A percentile compares a stretch with the other conserved stretches of the same genome.
phyloP scores from a whole-genome alignment of 2,329 filamentous ascomycete genomes.

The Nannizziopsis arthrosporioides region DNA sequence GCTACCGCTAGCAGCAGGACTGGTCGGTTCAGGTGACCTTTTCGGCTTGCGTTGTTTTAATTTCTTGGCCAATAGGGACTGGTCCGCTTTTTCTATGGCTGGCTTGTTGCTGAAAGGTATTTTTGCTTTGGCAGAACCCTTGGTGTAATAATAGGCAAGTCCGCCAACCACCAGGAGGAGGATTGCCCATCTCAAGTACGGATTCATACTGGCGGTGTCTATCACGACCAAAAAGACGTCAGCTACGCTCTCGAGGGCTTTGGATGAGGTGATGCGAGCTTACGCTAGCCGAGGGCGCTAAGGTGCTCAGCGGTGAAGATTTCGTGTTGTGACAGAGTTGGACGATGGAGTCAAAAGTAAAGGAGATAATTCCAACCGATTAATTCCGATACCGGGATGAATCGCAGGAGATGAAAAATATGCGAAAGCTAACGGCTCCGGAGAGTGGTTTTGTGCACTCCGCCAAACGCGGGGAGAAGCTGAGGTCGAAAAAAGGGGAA shows the following conservation, averaged over 20 bases:
- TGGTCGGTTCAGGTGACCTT: constrained; percentile 22
- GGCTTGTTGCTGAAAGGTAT: constrained; percentile 19
- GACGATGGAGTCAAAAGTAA: no score
- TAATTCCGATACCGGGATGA: no score
- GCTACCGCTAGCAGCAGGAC: constrained; percentile 4
- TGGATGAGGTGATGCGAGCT: not conserved
- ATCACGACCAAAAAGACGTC: not conserved
- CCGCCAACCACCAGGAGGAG: constrained; percentile 32
- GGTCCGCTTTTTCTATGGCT: constrained; percentile 27
- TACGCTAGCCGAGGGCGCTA: not conserved
- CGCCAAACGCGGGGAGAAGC: no score
- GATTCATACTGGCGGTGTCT: constrained; percentile 28
- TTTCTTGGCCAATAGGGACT: constrained; percentile 27
- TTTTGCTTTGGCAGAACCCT: constrained; percentile 25
- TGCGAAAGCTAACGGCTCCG: no score
- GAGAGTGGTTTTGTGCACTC: no score
- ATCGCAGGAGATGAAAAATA: no score
- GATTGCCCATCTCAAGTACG: constrained; percentile 36
- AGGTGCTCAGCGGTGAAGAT: no score
- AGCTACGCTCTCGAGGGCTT: not conserved
- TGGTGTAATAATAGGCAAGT: constrained; percentile 34
- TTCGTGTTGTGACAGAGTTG: no score
- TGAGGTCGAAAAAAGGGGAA: no score
- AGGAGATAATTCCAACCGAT: no score
- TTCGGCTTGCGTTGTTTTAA: constrained; percentile 31